Conservation (phyloP, 495 filamentous ascomycete species). For the Tetracladium setigerum region DNA sequence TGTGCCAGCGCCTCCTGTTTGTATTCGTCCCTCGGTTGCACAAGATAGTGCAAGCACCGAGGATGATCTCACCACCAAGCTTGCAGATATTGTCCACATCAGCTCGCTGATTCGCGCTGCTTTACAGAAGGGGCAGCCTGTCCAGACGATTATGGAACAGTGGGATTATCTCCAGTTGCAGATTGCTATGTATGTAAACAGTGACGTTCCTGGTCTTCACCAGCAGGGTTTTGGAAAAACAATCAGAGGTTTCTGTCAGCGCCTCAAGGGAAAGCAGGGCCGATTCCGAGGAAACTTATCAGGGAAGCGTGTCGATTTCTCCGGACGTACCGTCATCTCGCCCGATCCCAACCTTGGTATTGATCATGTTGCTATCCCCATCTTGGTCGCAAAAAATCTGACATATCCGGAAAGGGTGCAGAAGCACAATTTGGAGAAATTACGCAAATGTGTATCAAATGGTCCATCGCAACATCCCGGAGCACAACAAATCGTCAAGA, state of each 20-base stretch:
- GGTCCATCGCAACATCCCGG: constrained; percentile 77
- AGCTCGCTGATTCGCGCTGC: constrained; percentile 76
- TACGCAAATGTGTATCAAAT: constrained; percentile 61
- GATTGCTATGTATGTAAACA: constrained; percentile 96
- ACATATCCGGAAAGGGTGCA: constrained; percentile 90
- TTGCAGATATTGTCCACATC: constrained; percentile 87
- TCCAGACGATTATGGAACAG: constrained; percentile 91
- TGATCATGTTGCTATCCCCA: constrained; percentile 87
- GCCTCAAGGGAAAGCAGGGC: constrained; percentile 94
- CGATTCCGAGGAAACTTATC: constrained; percentile 95
- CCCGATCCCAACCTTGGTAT: constrained; percentile 93
- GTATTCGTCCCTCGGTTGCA: constrained; percentile 85
- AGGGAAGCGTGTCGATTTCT: constrained; percentile 98
- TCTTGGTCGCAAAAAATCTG: constrained; percentile 83
- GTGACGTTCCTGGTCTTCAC: constrained; percentile 85
- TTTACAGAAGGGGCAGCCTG: constrained; percentile 68
- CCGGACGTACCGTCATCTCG: constrained; percentile 93
- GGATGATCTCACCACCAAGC: constrained; percentile 91
- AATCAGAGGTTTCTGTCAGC: constrained; percentile 88
- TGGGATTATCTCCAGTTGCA: constrained; percentile 96
- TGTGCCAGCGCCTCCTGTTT: constrained; percentile 85
- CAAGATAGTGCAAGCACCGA: constrained; percentile 90
- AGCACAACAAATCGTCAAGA: constrained; percentile 75
- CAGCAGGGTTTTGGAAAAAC: constrained; percentile 64
- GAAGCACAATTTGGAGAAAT: constrained; percentile 73